Evolutionary conservation across 2,329 filamentous ascomycete genomes (phyloP).

Genomic region (Aspergillus costaricaensis): DNA sequence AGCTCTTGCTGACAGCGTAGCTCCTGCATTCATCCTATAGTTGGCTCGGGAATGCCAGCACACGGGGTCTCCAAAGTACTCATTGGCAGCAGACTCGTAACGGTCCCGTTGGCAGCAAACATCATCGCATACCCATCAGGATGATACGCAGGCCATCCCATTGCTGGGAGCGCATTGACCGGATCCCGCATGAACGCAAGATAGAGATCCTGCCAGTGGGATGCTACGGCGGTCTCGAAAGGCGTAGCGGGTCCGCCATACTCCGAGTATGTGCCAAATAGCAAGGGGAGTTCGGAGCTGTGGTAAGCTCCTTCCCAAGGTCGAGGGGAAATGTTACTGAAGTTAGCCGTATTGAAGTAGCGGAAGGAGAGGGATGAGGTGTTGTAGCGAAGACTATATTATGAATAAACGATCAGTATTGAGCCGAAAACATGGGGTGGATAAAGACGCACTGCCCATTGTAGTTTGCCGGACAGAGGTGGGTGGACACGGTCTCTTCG

Average conservation of each 20-base stretch:
- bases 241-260: neutral
- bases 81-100: constrained; percentile 1
- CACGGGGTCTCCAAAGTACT: neutral
- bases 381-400: constrained; percentile 1
- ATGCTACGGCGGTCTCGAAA: neutral
- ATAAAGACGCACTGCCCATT: neutral
- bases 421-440: neutral
- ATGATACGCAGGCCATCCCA: neutral
- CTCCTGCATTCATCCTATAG: neutral
- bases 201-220: constrained; percentile 2
- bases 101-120: neutral
- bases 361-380: constrained; percentile 4
- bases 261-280: constrained; percentile 9
- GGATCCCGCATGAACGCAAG: neutral
- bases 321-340: constrained; percentile 8
- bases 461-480: constrained; percentile 4
- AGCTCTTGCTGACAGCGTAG: no score
- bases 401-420: neutral
- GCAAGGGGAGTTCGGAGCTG: constrained; percentile 3
- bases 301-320: constrained; percentile 9
- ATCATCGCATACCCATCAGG: neutral
- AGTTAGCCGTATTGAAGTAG: constrained; percentile 4
- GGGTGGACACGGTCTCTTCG: neutral
- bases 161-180: neutral
- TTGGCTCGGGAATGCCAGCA: neutral